Base-by-base conservation (phyloP, 345 rosid species). In the Aquilaria yunnanensis region DNA sequence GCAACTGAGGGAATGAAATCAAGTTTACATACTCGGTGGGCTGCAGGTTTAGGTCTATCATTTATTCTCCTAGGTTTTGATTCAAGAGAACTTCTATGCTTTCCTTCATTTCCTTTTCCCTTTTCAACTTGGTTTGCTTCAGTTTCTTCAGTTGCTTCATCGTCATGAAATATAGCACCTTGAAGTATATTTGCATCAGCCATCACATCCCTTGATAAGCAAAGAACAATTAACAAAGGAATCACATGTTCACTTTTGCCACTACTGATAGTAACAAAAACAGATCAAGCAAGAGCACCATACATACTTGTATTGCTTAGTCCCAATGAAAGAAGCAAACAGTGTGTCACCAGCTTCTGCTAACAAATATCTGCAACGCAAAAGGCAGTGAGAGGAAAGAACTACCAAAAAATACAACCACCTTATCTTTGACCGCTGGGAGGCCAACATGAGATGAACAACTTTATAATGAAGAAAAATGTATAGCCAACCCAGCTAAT, bases 321-420 rank as follows among this genome's bases (percentile, higher is more conserved):
- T 93, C 58, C 98, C 98, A 59, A 90, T 81, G 67, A 90, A 93
- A 34, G 98, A 93, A 66, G 98, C 98, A 86, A 93, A 93, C 14
- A 89, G 75, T 2, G 98, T 93, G 69, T 93, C 96, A 12, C 97
- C 96, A 30, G 98, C 89, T 81, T 93, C 98, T 14, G 97, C 98
- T 67, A 93, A 76, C 50, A 93, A 61, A 72, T 93, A 93, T 80
- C 98, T 93, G 74, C 67, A 14, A 51, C 41, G 12, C 10, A 60
- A 51, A 43, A 43, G 32, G 57, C 41, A 31, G 55, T 29, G n/a
- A 48, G 31, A 16, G 37, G 41, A 64, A 46, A 13, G 41, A 48
- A 56, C 10, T 5, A 51, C 32, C 12, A 9, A 13, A 6, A 47
- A 64, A 47, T 55, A 11, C 10, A 47, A 54, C 5, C 5, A 9